Evolutionary conservation across 495 filamentous ascomycete species (phyloP), one percentile per base, ranked within the genome.

Genomic region (Aspergillus leporis): DNA sequence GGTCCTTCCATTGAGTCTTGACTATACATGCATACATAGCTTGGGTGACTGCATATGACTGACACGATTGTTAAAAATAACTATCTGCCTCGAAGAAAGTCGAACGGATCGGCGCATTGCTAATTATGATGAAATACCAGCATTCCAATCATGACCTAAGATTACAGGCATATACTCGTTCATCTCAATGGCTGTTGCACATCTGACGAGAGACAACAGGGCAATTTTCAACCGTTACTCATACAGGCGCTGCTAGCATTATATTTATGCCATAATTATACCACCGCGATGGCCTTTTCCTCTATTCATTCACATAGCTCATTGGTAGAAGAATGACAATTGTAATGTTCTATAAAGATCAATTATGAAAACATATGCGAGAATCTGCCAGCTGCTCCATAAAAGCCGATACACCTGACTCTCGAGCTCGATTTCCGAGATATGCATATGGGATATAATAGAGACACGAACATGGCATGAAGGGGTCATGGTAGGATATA

Each of bases 361-460:
- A 12, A 43, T 53, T 60, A 53, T 55, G 31, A 53, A 0, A 57
- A 38, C 38, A 53, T 47, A 53, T 28, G 23, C 47, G n/a, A 16
- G 16, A 41, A 41, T n/a, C 38, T 41, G 38, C 38, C 16, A 41
- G 16, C 14, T 3, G 38, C 38, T 41, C 16, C 36, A 45, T 16
- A 38, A 19, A 55, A n/a, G 23, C 21, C n/a, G 46, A 56, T 51
- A 19, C 13, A 19, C 23, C 21, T 34, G 18, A 54, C 47, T 38
- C 12, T 51, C 41, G 28, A 12, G 47, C 38, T 43, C 45, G 31
- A 53, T 32, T 43, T 55, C 53, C 25, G 30, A 53, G 31, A 56
- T 19, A 61, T 61, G 58, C 12, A 45, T 45, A 53, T 49, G 46
- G 40, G 31, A 59, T 36, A 53, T 58, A 36, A 21, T 25, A 41